Conservation (phyloP, 148 eudicot genomes). For the Persicaria maculosa region DNA sequence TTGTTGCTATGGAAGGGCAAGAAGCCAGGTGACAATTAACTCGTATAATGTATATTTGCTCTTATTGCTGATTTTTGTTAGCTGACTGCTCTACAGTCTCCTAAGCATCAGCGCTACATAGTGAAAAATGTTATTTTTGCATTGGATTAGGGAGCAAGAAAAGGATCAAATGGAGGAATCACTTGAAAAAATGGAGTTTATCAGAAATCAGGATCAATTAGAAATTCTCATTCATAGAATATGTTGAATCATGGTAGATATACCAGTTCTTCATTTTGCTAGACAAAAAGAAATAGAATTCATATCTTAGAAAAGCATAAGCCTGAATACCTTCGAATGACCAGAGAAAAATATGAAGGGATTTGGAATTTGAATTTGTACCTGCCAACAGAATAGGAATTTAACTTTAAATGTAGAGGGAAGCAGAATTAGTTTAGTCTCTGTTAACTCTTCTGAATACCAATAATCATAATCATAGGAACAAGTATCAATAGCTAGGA, state of each 20-base stretch:
- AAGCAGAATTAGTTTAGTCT: not conserved
- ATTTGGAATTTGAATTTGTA: constrained; percentile 89
- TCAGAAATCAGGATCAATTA: not conserved
- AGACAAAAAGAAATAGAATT: not conserved
- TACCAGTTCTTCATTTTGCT: not conserved
- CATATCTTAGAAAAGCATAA: not conserved
- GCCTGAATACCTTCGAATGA: constrained; percentile 65
- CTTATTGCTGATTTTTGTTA: not conserved
- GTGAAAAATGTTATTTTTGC: not conserved
- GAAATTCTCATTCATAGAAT: not conserved
- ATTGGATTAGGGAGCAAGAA: not conserved
- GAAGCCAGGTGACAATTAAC: not conserved
- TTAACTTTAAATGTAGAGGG: not conserved
- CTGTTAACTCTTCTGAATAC: not conserved
- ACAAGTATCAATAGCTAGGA: not conserved
- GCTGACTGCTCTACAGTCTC: not conserved
- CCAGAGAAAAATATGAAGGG: constrained; percentile 92
- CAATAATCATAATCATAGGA: not conserved
- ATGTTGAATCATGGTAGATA: constrained; percentile 4
- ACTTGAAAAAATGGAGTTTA: not conserved
- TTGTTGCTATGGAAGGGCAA: not conserved
- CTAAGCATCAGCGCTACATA: too few relatives aligned
- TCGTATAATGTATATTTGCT: not conserved
- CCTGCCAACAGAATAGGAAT: constrained; percentile 40
- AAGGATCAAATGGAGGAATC: not conserved